Conservation (phyloP, 371 early-diverging fungal species). For the Phascolomyces articulosus region DNA sequence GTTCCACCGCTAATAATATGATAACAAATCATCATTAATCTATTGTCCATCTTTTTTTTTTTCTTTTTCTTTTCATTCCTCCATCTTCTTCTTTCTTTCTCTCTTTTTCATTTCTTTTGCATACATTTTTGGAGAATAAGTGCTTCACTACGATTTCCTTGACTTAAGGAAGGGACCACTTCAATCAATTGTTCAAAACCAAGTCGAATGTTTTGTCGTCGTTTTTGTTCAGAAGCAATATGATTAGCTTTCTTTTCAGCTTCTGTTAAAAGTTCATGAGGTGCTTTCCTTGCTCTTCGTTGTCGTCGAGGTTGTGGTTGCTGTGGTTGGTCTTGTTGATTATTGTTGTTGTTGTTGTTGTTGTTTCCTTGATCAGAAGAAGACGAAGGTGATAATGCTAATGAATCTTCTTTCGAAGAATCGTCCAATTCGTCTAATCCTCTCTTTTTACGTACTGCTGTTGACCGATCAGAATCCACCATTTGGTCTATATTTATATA, state of each 20-base stretch:
- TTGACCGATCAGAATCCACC: not conserved
- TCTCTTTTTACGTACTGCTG: not conserved
- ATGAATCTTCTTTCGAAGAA: not conserved
- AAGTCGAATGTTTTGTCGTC: slow-evolving; percentile 82
- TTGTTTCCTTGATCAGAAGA: not conserved
- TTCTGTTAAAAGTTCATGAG: slow-evolving; percentile 83
- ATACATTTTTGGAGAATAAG: slow-evolving; percentile 62
- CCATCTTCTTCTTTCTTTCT: not conserved
- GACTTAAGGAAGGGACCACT: slow-evolving; percentile 76
- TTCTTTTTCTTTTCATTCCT: not conserved
- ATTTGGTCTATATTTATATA: not conserved
- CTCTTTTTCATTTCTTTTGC: not conserved
- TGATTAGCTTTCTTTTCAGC: slow-evolving; percentile 95
- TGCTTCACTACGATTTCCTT: slow-evolving; percentile 62
- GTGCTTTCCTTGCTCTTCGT: slow-evolving; percentile 46
- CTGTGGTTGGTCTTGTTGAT: slow-evolving; percentile 1
- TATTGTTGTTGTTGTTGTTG: too few species aligned
- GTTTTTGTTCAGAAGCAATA: slow-evolving; percentile 92
- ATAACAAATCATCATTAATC: not conserved
- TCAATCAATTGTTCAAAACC: slow-evolving; percentile 85
- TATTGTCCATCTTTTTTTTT: not conserved
- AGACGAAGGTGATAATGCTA: not conserved
- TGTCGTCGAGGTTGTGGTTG: slow-evolving; percentile 14
- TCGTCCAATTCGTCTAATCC: not conserved
- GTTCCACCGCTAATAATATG: slow-evolving; percentile 24